phyloP scores from a whole-genome alignment of 768 basidiomycete species.

The Amanita pseudoporphyria region DNA sequence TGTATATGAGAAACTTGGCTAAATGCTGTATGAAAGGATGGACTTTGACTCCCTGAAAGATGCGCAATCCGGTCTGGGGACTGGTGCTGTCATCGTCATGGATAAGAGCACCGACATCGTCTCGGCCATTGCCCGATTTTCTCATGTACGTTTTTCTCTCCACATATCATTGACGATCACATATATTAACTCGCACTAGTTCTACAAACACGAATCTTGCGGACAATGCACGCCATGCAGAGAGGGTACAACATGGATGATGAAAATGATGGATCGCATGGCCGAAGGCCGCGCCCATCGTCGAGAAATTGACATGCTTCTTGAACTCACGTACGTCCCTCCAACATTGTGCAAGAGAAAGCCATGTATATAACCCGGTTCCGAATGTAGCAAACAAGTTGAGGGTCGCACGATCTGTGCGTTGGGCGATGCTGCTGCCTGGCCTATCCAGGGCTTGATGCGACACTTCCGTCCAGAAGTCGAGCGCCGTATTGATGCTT shows the following conservation, averaged over 20 bases:
- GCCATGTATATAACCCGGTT: not conserved
- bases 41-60: slow-evolving; percentile 98
- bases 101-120: slow-evolving; percentile 96
- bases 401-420: slow-evolving; percentile 97
- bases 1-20: not conserved
- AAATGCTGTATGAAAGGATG: slow-evolving; percentile 47
- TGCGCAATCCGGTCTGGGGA: slow-evolving; percentile 92
- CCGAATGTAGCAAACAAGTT: slow-evolving; percentile 70
- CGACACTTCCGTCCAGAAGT: slow-evolving; percentile 96
- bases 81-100: slow-evolving; percentile 98
- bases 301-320: slow-evolving; percentile 97
- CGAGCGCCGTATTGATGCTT: slow-evolving; percentile 76
- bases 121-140: slow-evolving; percentile 88
- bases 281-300: slow-evolving; percentile 84
- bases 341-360: not conserved
- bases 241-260: slow-evolving; percentile 98
- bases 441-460: slow-evolving; percentile 98
- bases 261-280: slow-evolving; percentile 99
- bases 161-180: not conserved
- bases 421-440: slow-evolving; percentile 93
- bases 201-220: slow-evolving; percentile 98
- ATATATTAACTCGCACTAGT: slow-evolving; percentile 22
- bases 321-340: slow-evolving; percentile 74
- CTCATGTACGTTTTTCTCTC: slow-evolving; percentile 33
- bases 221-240: slow-evolving; percentile 95